Conservation (phyloP, 768 basidiomycete genomes). For the Exsudoporus frostii region DNA sequence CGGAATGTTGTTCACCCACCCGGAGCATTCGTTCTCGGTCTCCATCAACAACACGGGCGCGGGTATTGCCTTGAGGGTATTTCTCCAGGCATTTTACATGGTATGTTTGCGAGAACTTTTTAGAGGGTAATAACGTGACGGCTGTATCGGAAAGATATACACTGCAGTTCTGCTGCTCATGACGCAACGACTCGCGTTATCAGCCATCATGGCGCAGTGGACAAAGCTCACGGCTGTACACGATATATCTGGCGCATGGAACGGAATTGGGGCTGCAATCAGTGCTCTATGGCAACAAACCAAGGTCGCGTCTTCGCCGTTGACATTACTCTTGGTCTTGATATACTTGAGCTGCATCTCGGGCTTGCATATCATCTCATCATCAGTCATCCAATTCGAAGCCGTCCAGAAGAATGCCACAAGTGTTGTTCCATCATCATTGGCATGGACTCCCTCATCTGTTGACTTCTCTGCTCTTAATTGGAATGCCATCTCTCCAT, state of each 20-base stretch:
- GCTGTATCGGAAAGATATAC: too few relatives aligned
- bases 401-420: constrained; percentile 8
- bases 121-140: too few relatives aligned
- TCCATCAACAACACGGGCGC: not conserved
- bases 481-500: not conserved
- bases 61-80: not conserved
- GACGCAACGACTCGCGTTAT: too few relatives aligned
- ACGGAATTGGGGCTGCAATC: too few relatives aligned
- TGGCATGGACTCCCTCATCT: not conserved
- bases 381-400: constrained; percentile 20
- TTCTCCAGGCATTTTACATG: constrained; percentile 3
- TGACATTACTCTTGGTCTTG: too few relatives aligned
- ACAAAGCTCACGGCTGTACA: too few relatives aligned
- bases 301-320: too few relatives aligned
- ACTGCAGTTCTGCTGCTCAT: too few relatives aligned
- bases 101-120: not conserved
- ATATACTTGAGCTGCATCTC: constrained; percentile 7
- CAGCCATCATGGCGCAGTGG: too few relatives aligned
- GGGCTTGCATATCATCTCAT: constrained; percentile 22
- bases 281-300: too few relatives aligned
- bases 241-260: too few relatives aligned
- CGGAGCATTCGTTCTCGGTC: not conserved
- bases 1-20: not conserved
- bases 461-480: not conserved
- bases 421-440: not conserved